Evolutionary conservation across 2,329 filamentous ascomycete species (phyloP), one percentile per base, ranked within the genome.

Genomic region (Pseudocercospora cruenta): DNA sequence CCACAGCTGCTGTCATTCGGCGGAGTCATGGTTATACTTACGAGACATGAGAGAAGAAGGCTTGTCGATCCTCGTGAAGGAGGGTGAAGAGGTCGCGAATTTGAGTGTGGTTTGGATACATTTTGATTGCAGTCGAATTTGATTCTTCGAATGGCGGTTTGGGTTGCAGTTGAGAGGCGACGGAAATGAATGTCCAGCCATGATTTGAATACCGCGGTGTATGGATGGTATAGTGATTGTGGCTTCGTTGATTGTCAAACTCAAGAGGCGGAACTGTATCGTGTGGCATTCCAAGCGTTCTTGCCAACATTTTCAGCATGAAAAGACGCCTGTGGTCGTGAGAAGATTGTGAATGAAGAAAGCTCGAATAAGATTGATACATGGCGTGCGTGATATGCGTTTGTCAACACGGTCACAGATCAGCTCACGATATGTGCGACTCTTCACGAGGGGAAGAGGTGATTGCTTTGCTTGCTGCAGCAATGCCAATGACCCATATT

Each of bases 1-100:
- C 33, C 12, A 12, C 33, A 36, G 33, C 14, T 36, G 3, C 33
- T 16, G 14, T 33, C 31, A 7, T 4, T 14, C 1, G 10, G 10
- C 10, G 10, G 31, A 14, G 31, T 33, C 31, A 33, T 33, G 9
- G 4, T 2, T 33, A 5, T 36, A 36, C 33, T 36, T 36, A 36
- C 33, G 66, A 63, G 14, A 71, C 68, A n/a, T 61, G 58, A 9
- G 63, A 53, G 54, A 68, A 70, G 39, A 69, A 61, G 12, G 54
- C 53, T 5, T 31, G 22, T 7, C 58, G 57, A 54, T 70, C 58
- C 21, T 22, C 57, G 22, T 58, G 31, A 39, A 71, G 62, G 26
- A 64, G 58, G 43, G 60, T 62, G 62, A 71, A 70, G 4, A 70
- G 59, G 14, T 39, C 31, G 14, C 53, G 26, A 24, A 71, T 67